A percentile compares a stretch with the other conserved stretches of the same genome.
These are phyloP conservation scores for Fusarium bulbicola DNA, from an alignment of 2,329 filamentous ascomycete genomes.

Conservation along the genomic window DNA sequence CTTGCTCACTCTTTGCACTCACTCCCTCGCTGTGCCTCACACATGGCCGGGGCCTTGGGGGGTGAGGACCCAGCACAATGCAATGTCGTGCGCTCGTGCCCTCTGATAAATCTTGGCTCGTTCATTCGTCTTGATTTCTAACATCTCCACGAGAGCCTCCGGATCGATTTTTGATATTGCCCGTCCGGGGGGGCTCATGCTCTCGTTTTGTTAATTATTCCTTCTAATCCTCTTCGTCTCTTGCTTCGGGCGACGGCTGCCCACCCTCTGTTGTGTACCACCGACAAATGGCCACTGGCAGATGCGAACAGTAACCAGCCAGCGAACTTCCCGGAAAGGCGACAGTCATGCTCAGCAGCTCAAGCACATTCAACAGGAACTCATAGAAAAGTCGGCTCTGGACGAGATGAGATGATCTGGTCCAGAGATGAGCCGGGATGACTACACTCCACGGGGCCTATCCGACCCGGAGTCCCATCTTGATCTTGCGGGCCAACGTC, in stretches of 20 bases:
- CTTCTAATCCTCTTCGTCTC: conserved; percentile 27
- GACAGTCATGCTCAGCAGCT: conserved; percentile 41
- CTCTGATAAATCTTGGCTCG: conserved; percentile 44
- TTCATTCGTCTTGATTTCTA: conserved; percentile 42
- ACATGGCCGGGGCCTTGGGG: conserved; percentile 41
- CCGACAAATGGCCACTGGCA: conserved; percentile 37
- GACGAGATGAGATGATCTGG: conserved; percentile 45
- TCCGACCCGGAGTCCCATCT: conserved; percentile 45
- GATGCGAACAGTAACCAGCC: conserved; percentile 35
- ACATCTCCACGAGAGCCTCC: conserved; percentile 41
- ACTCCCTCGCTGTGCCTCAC: conserved; percentile 41
- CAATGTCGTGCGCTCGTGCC: conserved; percentile 45
- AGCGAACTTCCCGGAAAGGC: conserved; percentile 26
- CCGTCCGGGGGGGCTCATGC: conserved; percentile 29
- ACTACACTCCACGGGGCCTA: conserved; percentile 44
- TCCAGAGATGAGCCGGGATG: conserved; percentile 45
- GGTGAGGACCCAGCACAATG: conserved; percentile 43
- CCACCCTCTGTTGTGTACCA: conserved; percentile 38
- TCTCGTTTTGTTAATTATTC: conserved; percentile 31
- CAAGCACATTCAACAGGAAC: conserved; percentile 37
- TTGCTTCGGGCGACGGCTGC: conserved; percentile 34
- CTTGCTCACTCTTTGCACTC: conserved; percentile 40
- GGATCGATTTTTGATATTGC: conserved; percentile 38
- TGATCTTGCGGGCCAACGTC: conserved; percentile 46
- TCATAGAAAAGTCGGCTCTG: conserved; percentile 39